phyloP scores from a whole-genome alignment of 192 early-diverging fungal species.

The Linnemannia hyalina region DNA sequence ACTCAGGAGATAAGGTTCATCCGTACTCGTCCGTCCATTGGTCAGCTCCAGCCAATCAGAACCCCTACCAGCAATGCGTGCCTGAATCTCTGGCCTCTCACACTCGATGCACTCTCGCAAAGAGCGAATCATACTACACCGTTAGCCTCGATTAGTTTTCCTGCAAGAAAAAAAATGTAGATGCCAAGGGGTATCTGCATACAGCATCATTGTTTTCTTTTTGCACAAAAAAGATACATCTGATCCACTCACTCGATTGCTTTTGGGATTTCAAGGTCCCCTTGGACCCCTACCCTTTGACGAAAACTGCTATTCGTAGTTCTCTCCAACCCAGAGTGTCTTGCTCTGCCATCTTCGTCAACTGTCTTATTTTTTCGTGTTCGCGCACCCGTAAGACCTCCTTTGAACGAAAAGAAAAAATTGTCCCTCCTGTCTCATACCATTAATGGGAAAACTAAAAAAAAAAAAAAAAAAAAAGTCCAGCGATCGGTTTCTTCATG shows the following conservation, averaged over 20 bases:
- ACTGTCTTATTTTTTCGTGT: neutral
- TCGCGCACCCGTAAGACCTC: no score
- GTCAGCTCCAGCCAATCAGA: neutral
- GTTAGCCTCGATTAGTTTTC: neutral
- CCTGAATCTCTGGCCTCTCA: neutral
- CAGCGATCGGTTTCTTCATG: neutral
- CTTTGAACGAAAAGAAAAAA: neutral
- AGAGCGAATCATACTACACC: neutral
- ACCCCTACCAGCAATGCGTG: conserved; percentile 3
- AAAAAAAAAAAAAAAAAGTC: neutral
- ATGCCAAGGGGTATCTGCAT: neutral
- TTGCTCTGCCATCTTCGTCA: neutral
- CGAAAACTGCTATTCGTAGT: neutral
- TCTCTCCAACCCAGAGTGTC: neutral
- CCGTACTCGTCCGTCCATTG: neutral
- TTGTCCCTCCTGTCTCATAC: neutral
- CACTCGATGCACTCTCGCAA: neutral
- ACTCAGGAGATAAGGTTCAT: neutral
- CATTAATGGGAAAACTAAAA: no score
- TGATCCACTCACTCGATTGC: neutral
- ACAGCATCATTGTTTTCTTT: conserved; percentile 1
- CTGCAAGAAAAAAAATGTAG: neutral
- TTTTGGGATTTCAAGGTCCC: conserved; percentile 1
- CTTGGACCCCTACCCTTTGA: neutral
- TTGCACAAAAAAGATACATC: neutral